Evolutionary conservation across 228 moss, liverwort and hornwort genomes (phyloP).

Genomic region (Sphagnum magellanicum): DNA sequence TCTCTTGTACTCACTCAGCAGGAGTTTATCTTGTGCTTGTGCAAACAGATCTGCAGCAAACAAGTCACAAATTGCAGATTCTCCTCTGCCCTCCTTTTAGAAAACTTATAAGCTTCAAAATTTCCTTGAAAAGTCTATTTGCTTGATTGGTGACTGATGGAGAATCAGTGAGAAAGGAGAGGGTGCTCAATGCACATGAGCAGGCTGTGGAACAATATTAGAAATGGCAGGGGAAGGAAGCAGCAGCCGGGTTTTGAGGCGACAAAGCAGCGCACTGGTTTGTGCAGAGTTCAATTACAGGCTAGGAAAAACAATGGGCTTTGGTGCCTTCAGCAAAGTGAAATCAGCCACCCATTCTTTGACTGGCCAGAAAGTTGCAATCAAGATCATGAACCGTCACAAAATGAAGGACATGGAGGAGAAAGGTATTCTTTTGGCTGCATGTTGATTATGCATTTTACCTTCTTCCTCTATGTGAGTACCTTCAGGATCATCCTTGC

Average conservation of each 20-base stretch:
- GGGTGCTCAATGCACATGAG: conserved; percentile 49
- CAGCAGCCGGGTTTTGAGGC: conserved; percentile 44
- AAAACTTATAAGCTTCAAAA: no score
- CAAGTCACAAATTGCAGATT: no score
- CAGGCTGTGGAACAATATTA: conserved; percentile 39
- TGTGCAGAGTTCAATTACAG: conserved; percentile 65
- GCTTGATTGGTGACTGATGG: no score
- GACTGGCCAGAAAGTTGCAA: conserved; percentile 89
- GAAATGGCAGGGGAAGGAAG: conserved; percentile 47
- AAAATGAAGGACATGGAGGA: conserved; percentile 97
- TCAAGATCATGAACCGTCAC: conserved; percentile 88
- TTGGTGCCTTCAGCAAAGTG: conserved; percentile 93
- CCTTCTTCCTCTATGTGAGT: no score
- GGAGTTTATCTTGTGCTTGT: no score
- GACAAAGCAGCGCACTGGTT: conserved; percentile 45
- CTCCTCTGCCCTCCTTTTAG: no score
- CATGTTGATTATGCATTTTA: no score
- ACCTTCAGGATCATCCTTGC: no score
- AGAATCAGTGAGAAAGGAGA: conserved; percentile 3
- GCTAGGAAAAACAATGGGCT: conserved; percentile 76
- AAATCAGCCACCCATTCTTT: conserved; percentile 79
- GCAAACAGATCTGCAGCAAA: no score
- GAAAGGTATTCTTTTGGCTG: conserved; percentile 38
- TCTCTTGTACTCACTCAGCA: no score
- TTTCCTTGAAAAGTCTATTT: no score